Conservation (phyloP, 768 basidiomycete genomes). For the Pulveroboletus sp. region DNA sequence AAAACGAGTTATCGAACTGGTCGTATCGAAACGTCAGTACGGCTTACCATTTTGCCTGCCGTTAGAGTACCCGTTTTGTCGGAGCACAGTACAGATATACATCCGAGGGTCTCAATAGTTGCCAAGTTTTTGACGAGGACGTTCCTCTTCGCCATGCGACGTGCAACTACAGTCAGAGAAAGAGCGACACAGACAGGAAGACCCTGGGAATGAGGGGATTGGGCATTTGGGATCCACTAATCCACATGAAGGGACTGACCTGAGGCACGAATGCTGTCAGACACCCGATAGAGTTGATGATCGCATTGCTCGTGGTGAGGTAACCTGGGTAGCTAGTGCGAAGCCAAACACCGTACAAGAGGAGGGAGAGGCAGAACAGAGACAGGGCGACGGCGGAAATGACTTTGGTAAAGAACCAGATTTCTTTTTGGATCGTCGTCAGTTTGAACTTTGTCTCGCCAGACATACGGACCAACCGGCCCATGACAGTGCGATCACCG, state of each 20-base stretch:
- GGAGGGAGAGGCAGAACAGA: slow-evolving; percentile 39
- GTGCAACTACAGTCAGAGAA: slow-evolving; percentile 45
- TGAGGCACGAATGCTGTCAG: slow-evolving; percentile 41
- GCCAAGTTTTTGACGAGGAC: slow-evolving; percentile 49
- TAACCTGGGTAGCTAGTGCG: slow-evolving; percentile 30
- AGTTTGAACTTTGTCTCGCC: slow-evolving; percentile 42
- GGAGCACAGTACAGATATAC: slow-evolving; percentile 48
- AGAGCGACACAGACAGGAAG: slow-evolving; percentile 44
- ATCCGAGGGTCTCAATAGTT: slow-evolving; percentile 51
- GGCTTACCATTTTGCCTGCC: slow-evolving; percentile 41
- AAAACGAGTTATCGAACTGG: neutral
- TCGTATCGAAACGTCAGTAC: neutral
- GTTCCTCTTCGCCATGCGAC: slow-evolving; percentile 44
- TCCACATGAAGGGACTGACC: slow-evolving; percentile 8
- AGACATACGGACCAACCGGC: slow-evolving; percentile 52
- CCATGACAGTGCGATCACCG: slow-evolving; percentile 45
- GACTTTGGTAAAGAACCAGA: slow-evolving; percentile 50
- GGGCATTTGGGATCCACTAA: neutral
- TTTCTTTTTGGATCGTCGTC: slow-evolving; percentile 44
- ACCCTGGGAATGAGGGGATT: slow-evolving; percentile 21
- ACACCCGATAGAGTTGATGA: slow-evolving; percentile 37
- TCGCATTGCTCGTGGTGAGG: slow-evolving; percentile 31
- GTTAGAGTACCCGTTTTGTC: slow-evolving; percentile 56
- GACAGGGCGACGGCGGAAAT: slow-evolving; percentile 39
- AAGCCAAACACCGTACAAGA: slow-evolving; percentile 42